phyloP scores from a whole-genome alignment of 768 basidiomycete species.

The Phylloporus arenicola region DNA sequence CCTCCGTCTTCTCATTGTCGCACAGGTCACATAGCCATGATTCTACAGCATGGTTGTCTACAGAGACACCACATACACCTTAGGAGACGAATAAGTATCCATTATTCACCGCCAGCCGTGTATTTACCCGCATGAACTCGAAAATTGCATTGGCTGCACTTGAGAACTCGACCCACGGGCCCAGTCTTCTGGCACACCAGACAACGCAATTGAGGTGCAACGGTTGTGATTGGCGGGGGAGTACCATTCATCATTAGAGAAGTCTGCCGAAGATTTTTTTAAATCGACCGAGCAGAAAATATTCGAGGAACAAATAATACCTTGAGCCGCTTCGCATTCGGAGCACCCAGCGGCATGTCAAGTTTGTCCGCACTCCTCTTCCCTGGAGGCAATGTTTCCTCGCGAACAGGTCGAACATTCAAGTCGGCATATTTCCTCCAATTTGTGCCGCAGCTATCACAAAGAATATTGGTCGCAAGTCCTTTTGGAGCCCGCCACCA shows the following conservation, averaged over 20 bases:
- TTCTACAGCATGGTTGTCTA: constrained; percentile 59
- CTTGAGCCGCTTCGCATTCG: constrained; percentile 60
- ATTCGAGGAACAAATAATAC: constrained; percentile 27
- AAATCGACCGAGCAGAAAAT: neutral
- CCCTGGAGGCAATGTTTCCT: constrained; percentile 49
- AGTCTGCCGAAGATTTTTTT: constrained; percentile 12
- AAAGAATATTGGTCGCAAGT: constrained; percentile 70
- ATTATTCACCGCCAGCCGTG: neutral
- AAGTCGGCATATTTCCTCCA: constrained; percentile 94
- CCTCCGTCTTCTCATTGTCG: constrained; percentile 73
- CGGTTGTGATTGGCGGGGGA: constrained; percentile 54
- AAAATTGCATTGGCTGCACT: constrained; percentile 77
- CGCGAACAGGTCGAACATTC: constrained; percentile 66
- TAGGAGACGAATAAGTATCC: constrained; percentile 5
- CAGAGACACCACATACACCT: constrained; percentile 67
- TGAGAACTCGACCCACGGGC: constrained; percentile 69
- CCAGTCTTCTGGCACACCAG: constrained; percentile 71
- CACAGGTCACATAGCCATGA: constrained; percentile 87
- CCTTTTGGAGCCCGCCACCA: constrained; percentile 97
- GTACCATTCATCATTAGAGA: constrained; percentile 45
- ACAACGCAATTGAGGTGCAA: constrained; percentile 64
- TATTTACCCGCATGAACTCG: constrained; percentile 68
- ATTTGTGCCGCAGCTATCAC: constrained; percentile 78
- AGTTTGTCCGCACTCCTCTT: constrained; percentile 47
- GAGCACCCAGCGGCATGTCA: constrained; percentile 49